Percentiles rank a stretch among this genome's conserved stretches.
These are phyloP conservation scores for Wickerhamiella hasegawae DNA, from an alignment of 805 yeast genomes.

Conservation along the genomic window DNA sequence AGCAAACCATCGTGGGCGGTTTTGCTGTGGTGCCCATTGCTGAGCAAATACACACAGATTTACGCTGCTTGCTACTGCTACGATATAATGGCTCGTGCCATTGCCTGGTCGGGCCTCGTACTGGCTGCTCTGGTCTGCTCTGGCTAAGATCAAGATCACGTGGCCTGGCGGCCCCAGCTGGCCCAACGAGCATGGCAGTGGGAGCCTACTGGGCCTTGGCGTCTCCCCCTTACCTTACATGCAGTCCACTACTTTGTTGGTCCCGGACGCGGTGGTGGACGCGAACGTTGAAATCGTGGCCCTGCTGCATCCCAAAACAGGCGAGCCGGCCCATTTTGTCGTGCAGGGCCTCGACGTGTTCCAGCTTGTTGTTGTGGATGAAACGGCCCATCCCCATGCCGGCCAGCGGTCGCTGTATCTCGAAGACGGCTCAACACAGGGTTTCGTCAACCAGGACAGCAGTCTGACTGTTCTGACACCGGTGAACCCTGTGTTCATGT, in stretches of 20 bases:
- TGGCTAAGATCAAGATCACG: no score
- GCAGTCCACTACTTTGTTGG: not conserved
- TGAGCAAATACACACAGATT: no score
- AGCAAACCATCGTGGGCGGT: no score
- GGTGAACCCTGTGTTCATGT: slow-evolving; percentile 16
- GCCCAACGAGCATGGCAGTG: no score
- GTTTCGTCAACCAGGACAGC: slow-evolving; percentile 9
- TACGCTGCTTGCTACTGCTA: no score
- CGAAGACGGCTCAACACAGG: slow-evolving; percentile 6
- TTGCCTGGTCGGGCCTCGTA: no score
- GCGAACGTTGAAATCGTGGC: slow-evolving; percentile 5
- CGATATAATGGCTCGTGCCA: no score
- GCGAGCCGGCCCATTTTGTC: slow-evolving; percentile 10
- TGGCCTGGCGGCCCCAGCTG: no score
- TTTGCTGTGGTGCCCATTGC: no score
- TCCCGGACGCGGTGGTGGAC: slow-evolving; percentile 9
- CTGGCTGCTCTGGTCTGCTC: no score
- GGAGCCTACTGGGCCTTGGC: no score
- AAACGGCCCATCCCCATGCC: slow-evolving; percentile 2
- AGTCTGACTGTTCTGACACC: slow-evolving; percentile 15
- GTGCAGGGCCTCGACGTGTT: slow-evolving; percentile 6
- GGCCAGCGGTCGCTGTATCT: slow-evolving; percentile 7
- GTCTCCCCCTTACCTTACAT: no score
- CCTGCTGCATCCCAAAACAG: slow-evolving; percentile 15
- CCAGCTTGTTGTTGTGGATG: slow-evolving; percentile 15